phyloP scores from a whole-genome alignment of 495 filamentous ascomycete species.

The Podospora australis region DNA sequence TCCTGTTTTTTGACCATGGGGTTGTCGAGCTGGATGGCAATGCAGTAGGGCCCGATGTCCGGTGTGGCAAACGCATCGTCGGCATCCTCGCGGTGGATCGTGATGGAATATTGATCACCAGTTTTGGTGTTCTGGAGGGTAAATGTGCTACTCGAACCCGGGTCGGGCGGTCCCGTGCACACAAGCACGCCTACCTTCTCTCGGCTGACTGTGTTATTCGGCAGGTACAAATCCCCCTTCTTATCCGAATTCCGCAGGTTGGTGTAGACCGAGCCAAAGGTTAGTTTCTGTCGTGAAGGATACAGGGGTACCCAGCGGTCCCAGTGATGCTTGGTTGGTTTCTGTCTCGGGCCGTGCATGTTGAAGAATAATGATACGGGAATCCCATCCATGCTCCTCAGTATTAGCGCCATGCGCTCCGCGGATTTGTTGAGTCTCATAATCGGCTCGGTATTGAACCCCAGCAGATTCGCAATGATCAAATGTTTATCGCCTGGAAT shows the following conservation, averaged over 20 bases:
- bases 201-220: conserved; percentile 19
- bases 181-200: conserved; percentile 14
- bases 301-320: conserved; percentile 19
- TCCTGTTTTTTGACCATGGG: background rate
- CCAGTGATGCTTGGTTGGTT: conserved; percentile 10
- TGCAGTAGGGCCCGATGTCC: conserved; percentile 15
- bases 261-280: conserved; percentile 10
- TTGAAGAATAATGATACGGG: conserved; percentile 20
- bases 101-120: conserved; percentile 11
- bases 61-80: conserved; percentile 18
- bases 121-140: conserved; percentile 4
- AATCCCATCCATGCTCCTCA: conserved; percentile 17
- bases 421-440: conserved; percentile 13
- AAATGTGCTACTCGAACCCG: conserved; percentile 11
- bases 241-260: conserved; percentile 14
- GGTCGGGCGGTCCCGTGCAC: conserved; percentile 10
- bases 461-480: conserved; percentile 17
- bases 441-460: conserved; percentile 16
- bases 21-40: conserved; percentile 14
- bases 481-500: conserved; percentile 16
- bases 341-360: conserved; percentile 10
- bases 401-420: conserved; percentile 17
- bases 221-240: conserved; percentile 13
- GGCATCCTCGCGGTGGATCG: conserved; percentile 13
- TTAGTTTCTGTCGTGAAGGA: conserved; percentile 13